phyloP scores from a whole-genome alignment of 2,329 filamentous ascomycete genomes.

The Colletotrichum scovillei region DNA sequence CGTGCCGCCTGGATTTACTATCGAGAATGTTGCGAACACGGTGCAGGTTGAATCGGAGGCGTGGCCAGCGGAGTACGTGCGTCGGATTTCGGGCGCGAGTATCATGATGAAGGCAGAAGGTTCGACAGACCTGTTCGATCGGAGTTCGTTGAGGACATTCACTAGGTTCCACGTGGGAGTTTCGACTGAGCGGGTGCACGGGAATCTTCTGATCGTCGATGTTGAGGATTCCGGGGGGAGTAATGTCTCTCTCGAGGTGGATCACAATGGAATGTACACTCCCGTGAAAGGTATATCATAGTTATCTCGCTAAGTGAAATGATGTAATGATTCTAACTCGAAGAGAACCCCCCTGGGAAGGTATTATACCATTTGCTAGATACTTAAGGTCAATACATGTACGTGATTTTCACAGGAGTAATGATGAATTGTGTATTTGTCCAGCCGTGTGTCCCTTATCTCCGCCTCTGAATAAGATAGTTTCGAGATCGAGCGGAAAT shows the following conservation, averaged over 20 bases:
- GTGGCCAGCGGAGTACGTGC: not conserved
- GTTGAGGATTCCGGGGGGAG: not conserved
- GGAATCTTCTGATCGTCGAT: not conserved
- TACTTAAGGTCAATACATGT: no score
- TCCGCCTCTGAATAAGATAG: no score
- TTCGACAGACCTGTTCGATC: rapidly evolving
- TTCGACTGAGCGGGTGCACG: not conserved
- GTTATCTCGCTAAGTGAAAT: not conserved
- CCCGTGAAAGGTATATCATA: not conserved
- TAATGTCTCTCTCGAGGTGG: not conserved
- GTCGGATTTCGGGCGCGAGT: not conserved
- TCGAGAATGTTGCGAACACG: not conserved
- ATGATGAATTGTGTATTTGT: no score
- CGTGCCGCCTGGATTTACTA: not conserved
- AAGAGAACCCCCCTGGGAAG: no score
- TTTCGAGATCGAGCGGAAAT: no score
- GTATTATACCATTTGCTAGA: no score
- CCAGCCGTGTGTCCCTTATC: no score
- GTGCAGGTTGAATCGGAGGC: not conserved
- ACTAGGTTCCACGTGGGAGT: not conserved
- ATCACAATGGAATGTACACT: not conserved
- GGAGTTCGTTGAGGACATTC: not conserved
- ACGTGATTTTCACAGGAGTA: no score
- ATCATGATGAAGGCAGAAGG: not conserved
- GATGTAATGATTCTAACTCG: no score